phyloP scores from a whole-genome alignment of 2,329 filamentous ascomycete genomes.

The Alternaria consortialis region DNA sequence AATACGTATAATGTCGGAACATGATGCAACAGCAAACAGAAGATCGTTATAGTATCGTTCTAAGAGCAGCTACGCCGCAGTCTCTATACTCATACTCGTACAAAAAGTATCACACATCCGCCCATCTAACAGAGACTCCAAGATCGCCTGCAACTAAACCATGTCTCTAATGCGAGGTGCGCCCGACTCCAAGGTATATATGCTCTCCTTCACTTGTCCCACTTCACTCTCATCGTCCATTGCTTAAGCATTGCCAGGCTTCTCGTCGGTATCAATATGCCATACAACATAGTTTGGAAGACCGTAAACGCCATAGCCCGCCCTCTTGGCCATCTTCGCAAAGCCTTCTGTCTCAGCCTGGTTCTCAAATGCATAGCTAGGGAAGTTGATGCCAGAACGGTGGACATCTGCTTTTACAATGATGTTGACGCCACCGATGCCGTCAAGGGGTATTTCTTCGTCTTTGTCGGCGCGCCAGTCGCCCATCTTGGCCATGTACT shows the following conservation, averaged over 20 bases:
- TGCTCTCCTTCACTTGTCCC: background rate
- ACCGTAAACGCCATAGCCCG: slow-evolving; percentile 90
- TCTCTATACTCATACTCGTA: background rate
- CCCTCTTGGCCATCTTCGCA: slow-evolving; percentile 97
- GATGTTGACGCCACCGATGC: slow-evolving; percentile 96
- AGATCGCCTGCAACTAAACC: slow-evolving; percentile 3
- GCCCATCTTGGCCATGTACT: slow-evolving; percentile 89
- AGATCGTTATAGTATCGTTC: slow-evolving; percentile 7
- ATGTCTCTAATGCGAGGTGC: slow-evolving; percentile 1
- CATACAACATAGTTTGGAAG: slow-evolving; percentile 98
- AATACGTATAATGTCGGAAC: background rate
- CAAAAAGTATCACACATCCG: background rate
- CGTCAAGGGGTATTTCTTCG: slow-evolving; percentile 89
- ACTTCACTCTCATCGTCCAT: background rate
- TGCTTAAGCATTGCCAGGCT: slow-evolving; percentile 74
- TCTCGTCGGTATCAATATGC: slow-evolving; percentile 97
- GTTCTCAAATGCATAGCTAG: slow-evolving; percentile 95
- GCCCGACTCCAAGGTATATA: slow-evolving; percentile 20
- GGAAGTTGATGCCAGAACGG: slow-evolving; percentile 96
- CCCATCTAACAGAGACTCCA: slow-evolving; percentile 2
- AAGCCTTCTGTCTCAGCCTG: slow-evolving; percentile 99
- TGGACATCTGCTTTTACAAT: slow-evolving; percentile 98
- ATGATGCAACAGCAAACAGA: background rate
- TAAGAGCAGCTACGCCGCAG: background rate
- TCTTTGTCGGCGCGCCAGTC: slow-evolving; percentile 94